Evolutionary conservation across 2,329 filamentous ascomycete genomes (phyloP).

Genomic region (Endoconidiophora polonica): DNA sequence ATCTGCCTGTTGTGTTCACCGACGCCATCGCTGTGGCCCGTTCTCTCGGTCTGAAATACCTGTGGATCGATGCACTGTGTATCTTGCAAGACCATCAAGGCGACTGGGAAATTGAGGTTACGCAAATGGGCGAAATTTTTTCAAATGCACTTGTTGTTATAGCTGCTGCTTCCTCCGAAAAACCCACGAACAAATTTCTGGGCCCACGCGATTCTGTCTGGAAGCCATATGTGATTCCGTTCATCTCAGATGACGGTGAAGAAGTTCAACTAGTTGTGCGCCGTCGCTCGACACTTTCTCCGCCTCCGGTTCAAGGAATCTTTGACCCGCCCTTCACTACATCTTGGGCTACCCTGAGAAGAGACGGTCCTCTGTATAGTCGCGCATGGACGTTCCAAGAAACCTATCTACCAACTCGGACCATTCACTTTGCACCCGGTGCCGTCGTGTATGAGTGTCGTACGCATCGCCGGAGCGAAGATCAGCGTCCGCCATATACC

Average conservation of each 20-base stretch:
- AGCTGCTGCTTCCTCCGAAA: constrained; percentile 11
- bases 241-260: not conserved
- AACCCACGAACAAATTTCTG: constrained; percentile 6
- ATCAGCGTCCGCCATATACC: constrained; percentile 13
- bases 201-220: constrained; percentile 4
- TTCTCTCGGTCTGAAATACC: constrained; percentile 15
- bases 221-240: constrained; percentile 8
- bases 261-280: constrained; percentile 4
- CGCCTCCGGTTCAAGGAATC: constrained; percentile 9
- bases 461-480: constrained; percentile 15
- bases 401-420: constrained; percentile 5
- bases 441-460: constrained; percentile 16
- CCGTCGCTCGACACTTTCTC: constrained; percentile 7
- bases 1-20: constrained; percentile 15
- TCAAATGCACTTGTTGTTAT: constrained; percentile 14
- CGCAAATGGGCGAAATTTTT: constrained; percentile 14
- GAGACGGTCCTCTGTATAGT: constrained; percentile 14
- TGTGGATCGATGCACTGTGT: constrained; percentile 22
- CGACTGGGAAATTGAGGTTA: constrained; percentile 14
- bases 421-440: constrained; percentile 5
- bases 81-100: constrained; percentile 17
- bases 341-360: constrained; percentile 12
- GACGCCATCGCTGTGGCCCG: constrained; percentile 18
- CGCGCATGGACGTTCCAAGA: constrained; percentile 15
- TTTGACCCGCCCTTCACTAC: constrained; percentile 12